A percentile compares a stretch with the other conserved stretches of the same genome.
These are phyloP conservation scores for Madurella mycetomatis DNA, from an alignment of 2,329 filamentous ascomycete genomes.

Conservation along the genomic window DNA sequence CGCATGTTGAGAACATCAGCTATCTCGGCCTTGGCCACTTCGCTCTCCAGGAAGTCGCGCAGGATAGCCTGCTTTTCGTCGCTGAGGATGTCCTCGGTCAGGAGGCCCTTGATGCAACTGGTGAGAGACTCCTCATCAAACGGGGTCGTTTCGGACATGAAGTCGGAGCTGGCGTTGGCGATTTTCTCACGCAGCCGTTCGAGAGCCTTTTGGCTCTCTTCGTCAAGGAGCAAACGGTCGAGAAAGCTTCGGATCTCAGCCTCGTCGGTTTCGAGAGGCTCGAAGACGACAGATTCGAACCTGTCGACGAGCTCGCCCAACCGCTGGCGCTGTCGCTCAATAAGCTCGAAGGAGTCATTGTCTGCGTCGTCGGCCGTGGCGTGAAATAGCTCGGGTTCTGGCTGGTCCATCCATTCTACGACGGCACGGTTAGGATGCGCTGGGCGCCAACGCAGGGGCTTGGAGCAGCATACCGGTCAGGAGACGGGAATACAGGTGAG, in stretches of 20 bases:
- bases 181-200: slow-evolving; percentile 19
- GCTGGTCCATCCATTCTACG: slow-evolving; percentile 35
- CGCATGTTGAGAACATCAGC: slow-evolving; percentile 41
- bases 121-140: slow-evolving; percentile 31
- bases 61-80: slow-evolving; percentile 40
- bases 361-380: slow-evolving; percentile 15
- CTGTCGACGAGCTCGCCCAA: slow-evolving; percentile 36
- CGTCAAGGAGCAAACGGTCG: slow-evolving; percentile 29
- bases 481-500: slow-evolving; percentile 34
- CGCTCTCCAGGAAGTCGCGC: slow-evolving; percentile 36
- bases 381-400: background rate
- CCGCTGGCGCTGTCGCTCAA: slow-evolving; percentile 34
- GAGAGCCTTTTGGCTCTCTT: slow-evolving; percentile 26
- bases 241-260: slow-evolving; percentile 31
- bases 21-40: slow-evolving; percentile 38
- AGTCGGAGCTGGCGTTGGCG: slow-evolving; percentile 10
- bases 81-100: slow-evolving; percentile 38
- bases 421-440: background rate
- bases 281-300: slow-evolving; percentile 37
- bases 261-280: slow-evolving; percentile 32
- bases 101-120: slow-evolving; percentile 35
- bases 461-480: slow-evolving; percentile 26
- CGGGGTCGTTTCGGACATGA: slow-evolving; percentile 27
- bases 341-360: slow-evolving; percentile 29
- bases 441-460: background rate